A percentile compares a stretch with the other conserved stretches of the same genome.
phyloP scores from a whole-genome alignment of 495 filamentous ascomycete species.

The Hyaloscypha finlandica region DNA sequence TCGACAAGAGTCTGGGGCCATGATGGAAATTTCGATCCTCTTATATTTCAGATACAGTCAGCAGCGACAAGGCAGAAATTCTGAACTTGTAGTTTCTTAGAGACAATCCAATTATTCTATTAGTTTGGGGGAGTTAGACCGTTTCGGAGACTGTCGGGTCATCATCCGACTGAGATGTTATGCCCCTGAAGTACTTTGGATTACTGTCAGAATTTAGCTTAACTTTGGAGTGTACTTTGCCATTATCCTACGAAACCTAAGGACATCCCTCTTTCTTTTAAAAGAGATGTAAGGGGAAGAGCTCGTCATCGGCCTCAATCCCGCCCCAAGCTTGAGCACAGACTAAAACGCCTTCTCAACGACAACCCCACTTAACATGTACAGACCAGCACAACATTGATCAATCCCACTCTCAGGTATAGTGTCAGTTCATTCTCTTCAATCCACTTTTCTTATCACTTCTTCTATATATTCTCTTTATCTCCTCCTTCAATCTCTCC shows the following conservation, averaged over 20 bases:
- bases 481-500: background rate
- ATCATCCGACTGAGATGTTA: background rate
- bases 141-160: background rate
- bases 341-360: background rate
- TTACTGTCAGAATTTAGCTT: background rate
- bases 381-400: background rate
- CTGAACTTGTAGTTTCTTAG: background rate
- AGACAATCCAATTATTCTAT: background rate
- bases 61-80: background rate
- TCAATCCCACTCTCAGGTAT: conserved; percentile 4
- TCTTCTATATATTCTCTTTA: background rate
- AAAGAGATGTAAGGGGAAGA: too few species aligned
- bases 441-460: background rate
- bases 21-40: background rate
- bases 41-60: background rate
- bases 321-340: background rate
- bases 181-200: background rate
- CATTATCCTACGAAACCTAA: too few species aligned
- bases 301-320: too few species aligned
- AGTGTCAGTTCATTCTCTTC: background rate
- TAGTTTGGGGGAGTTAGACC: too few species aligned
- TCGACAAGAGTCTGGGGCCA: background rate
- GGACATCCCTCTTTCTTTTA: too few species aligned
- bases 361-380: background rate
- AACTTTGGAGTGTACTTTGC: background rate